Percentiles rank a stretch among this genome's conserved stretches.
Evolutionary conservation across 192 early-diverging fungal genomes (phyloP).

Genomic region (Entomortierella parvispora): DNA sequence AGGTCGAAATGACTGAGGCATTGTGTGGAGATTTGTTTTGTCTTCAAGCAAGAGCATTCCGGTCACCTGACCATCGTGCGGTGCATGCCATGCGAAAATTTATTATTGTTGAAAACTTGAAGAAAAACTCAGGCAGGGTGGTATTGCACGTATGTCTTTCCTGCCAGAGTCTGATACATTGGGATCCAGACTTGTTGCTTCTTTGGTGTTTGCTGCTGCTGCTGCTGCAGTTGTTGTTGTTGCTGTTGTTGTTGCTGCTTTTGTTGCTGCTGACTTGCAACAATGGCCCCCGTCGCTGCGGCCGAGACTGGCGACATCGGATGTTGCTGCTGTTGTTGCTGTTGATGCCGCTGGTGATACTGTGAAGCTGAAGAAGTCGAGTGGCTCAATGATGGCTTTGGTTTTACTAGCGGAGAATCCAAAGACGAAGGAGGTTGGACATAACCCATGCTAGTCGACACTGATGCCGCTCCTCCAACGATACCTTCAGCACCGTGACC

Average conservation of each 20-base stretch:
- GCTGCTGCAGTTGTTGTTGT: slow-evolving; percentile 6
- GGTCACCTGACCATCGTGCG: no score
- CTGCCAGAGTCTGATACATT: slow-evolving; percentile 22
- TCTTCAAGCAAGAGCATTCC: no score
- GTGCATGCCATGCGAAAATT: no score
- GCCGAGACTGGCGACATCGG: slow-evolving; percentile 36
- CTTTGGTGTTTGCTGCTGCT: slow-evolving; percentile 3
- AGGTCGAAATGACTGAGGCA: no score
- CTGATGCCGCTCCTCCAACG: neutral
- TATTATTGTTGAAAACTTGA: no score
- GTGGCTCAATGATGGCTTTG: slow-evolving; percentile 1
- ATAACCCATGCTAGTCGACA: no score
- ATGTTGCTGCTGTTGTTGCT: neutral
- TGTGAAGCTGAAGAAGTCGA: neutral
- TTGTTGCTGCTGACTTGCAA: slow-evolving; percentile 26
- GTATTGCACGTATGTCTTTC: slow-evolving; percentile 43
- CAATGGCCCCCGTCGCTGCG: slow-evolving; percentile 33
- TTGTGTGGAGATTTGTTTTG: no score
- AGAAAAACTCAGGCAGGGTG: no score
- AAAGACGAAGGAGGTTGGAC: neutral
- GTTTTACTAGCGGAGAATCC: neutral
- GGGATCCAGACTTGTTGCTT: slow-evolving; percentile 51
- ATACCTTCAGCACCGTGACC: neutral
- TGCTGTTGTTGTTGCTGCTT: slow-evolving; percentile 10
- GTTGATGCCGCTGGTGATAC: neutral